Conservation (phyloP, 805 yeast species). For the Wickerhamiella siamensis region DNA sequence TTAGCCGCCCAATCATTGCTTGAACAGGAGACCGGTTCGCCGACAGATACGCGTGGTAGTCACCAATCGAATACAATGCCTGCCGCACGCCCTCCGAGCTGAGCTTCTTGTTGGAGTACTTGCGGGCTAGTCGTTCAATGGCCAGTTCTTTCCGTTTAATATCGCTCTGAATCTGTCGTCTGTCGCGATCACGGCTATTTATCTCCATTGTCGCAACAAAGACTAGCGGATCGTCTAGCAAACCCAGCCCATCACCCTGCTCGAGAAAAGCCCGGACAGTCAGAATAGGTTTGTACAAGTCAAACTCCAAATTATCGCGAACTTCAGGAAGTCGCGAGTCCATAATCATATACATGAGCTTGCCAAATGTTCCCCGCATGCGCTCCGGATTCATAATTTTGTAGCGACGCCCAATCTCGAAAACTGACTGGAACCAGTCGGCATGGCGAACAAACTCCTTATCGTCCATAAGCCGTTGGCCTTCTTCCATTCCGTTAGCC, state of each 20-base stretch:
- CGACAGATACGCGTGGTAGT: constrained; percentile 56
- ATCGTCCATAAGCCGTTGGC: constrained; percentile 43
- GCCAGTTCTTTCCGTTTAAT: constrained; percentile 57
- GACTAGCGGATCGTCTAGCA: constrained; percentile 46
- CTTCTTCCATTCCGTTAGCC: constrained; percentile 59
- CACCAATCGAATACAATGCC: constrained; percentile 63
- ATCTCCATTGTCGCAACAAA: constrained; percentile 57
- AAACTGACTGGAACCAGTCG: constrained; percentile 54
- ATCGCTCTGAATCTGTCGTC: constrained; percentile 40
- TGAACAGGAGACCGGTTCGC: constrained; percentile 55
- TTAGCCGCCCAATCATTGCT: constrained; percentile 42
- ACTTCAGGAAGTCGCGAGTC: constrained; percentile 65
- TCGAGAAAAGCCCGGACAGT: constrained; percentile 41
- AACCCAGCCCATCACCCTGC: constrained; percentile 26
- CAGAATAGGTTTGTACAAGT: constrained; percentile 54
- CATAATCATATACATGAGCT: constrained; percentile 72
- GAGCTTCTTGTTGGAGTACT: constrained; percentile 28
- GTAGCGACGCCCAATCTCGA: constrained; percentile 69
- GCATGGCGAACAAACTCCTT: constrained; percentile 57
- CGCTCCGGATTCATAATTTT: constrained; percentile 75
- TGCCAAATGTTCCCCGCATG: constrained; percentile 68
- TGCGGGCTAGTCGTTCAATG: constrained; percentile 42
- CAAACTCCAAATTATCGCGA: constrained; percentile 57
- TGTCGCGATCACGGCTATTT: constrained; percentile 40
- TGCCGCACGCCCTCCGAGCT: constrained; percentile 50